A percentile compares a stretch with the other conserved stretches of the same genome.
Conservation (phyloP, 2,329 filamentous ascomycete genomes). For the Cephalotrichum gorgonifer region DNA sequence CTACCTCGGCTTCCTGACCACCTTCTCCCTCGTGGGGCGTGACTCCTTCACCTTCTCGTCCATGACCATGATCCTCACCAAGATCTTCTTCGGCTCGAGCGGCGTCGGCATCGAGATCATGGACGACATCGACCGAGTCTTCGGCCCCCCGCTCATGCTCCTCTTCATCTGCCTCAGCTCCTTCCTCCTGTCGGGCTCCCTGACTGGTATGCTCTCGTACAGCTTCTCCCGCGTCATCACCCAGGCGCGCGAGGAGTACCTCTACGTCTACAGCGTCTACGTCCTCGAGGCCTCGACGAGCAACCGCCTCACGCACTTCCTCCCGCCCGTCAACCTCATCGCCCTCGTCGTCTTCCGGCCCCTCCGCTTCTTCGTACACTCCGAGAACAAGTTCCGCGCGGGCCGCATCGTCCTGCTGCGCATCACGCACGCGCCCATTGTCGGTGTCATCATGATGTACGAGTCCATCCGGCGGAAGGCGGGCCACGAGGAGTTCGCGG, state of each 20-base stretch:
- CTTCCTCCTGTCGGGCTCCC: conserved; percentile 66
- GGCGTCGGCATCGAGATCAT: conserved; percentile 65
- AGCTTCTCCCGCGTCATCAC: conserved; percentile 57
- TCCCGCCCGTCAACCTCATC: conserved; percentile 64
- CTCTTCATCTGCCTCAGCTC: conserved; percentile 70
- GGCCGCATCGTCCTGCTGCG: conserved; percentile 53
- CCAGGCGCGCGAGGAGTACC: conserved; percentile 62
- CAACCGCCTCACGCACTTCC: conserved; percentile 60
- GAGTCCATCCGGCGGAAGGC: conserved; percentile 39
- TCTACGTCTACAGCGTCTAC: conserved; percentile 63
- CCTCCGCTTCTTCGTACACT: conserved; percentile 56
- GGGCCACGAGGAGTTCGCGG: conserved; percentile 31
- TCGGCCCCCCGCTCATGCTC: conserved; percentile 53
- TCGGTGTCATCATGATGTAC: conserved; percentile 58
- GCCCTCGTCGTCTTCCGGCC: conserved; percentile 64
- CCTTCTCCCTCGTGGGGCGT: conserved; percentile 68
- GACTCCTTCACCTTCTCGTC: conserved; percentile 52
- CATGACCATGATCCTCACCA: conserved; percentile 69
- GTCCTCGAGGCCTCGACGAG: conserved; percentile 58
- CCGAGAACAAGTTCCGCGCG: conserved; percentile 51
- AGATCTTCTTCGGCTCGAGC: conserved; percentile 71
- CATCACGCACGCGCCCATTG: conserved; percentile 55
- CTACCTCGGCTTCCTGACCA: conserved; percentile 83
- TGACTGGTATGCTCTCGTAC: conserved; percentile 71
- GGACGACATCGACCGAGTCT: conserved; percentile 47